Evolutionary conservation across 441 rosid species (phyloP), one percentile per base, ranked within the genome.

Genomic region (Dalechampia spathulata): DNA sequence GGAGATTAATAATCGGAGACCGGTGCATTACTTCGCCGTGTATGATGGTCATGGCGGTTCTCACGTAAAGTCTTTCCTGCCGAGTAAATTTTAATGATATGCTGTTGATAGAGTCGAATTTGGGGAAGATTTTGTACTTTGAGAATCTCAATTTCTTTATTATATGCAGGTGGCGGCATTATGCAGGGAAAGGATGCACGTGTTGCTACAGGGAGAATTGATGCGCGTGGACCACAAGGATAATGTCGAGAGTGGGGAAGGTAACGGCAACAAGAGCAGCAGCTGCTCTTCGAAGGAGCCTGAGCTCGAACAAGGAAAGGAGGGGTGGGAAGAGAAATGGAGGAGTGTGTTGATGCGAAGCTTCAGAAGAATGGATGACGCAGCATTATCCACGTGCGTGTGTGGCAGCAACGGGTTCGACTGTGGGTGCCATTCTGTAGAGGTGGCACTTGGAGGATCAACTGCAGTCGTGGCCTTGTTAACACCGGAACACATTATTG

Each of bases 151-250:
- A 25, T 19, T 38, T 21, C 14, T 20, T 23, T 49, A 14, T 41
- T 26, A 11, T 20, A 15, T 50, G 63, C 79, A 88, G 97, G 95
- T 89, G 66, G 82, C 97, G 38, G 77, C 71, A 55, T 22, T 83
- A 51, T 83, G 93, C 63, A 76, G 75, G 70, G 80, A 72, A 55
- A 76, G 52, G 70, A 74, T 90, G 87, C 94, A 78, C 83, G 78
- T 69, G 61, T 57, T 83, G 5, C 49, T 87, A 2, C 77, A 69
- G 63, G 87, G 80, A 14, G 93, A 85, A 58, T 15, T 90, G 60
- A 71, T 61, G 78, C 54, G 69, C 60, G 28, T 60, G 81, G 19
- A 26, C 6, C 20, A 16, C 65, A 67, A 57, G 1, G 58, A n/a
- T n/a, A 60, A n/a, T 19, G 27, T 17, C 16, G 72, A 15, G 41